Percentiles rank a stretch among this genome's conserved stretches.
Conservation (phyloP, 1,139 yeast genomes). For the Eremothecium sinecaudum region DNA sequence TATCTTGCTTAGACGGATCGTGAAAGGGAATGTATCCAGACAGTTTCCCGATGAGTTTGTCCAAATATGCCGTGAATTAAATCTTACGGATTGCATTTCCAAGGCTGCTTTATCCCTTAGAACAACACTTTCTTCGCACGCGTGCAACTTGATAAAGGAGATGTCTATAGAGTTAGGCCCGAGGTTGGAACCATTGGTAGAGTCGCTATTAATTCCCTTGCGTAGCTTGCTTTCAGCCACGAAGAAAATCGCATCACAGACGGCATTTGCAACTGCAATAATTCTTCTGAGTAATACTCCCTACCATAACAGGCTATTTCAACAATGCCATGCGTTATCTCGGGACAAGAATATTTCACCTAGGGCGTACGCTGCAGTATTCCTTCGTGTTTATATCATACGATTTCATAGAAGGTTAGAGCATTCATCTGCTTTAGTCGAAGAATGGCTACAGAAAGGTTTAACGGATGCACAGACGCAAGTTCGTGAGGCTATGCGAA, state of each 20-base stretch:
- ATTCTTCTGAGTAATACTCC: slow-evolving; percentile 51
- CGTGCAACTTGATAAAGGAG: slow-evolving; percentile 76
- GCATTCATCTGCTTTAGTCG: slow-evolving; percentile 38
- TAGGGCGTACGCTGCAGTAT: slow-evolving; percentile 56
- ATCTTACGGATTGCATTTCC: slow-evolving; percentile 50
- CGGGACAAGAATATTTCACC: slow-evolving; percentile 65
- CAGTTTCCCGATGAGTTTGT: slow-evolving; percentile 40
- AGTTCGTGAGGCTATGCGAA: slow-evolving; percentile 69
- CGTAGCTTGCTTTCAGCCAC: slow-evolving; percentile 63
- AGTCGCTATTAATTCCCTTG: slow-evolving; percentile 48
- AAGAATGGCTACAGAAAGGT: slow-evolving; percentile 48
- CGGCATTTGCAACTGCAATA: slow-evolving; percentile 61
- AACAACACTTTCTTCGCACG: slow-evolving; percentile 70
- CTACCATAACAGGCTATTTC: slow-evolving; percentile 45
- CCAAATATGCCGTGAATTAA: slow-evolving; percentile 22
- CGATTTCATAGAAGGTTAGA: slow-evolving; percentile 39
- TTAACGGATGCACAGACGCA: slow-evolving; percentile 71
- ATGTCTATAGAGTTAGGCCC: slow-evolving; percentile 42
- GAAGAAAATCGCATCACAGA: slow-evolving; percentile 67
- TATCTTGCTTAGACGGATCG: slow-evolving; percentile 44
- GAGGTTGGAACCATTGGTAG: slow-evolving; percentile 53
- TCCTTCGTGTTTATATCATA: slow-evolving; percentile 57
- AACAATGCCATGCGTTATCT: slow-evolving; percentile 43
- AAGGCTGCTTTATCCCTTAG: slow-evolving; percentile 68
- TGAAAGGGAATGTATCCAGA: slow-evolving; percentile 47